phyloP scores from a whole-genome alignment of 306 rosid genomes.

The Crataegus laevigata region DNA sequence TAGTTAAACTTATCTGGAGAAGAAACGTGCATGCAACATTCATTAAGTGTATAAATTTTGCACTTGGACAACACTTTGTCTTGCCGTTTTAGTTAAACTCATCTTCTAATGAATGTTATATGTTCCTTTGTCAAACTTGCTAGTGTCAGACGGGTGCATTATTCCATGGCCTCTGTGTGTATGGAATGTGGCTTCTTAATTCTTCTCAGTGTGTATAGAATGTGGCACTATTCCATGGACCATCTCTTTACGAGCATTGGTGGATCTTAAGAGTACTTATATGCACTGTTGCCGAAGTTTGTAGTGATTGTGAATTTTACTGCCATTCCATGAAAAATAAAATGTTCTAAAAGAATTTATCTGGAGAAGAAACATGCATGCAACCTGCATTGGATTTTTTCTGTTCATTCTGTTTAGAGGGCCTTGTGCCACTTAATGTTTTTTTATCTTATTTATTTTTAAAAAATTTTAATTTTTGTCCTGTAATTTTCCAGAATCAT shows the following conservation, averaged over 20 bases:
- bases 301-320: not conserved
- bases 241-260: not conserved
- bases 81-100: not conserved
- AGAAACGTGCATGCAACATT: no score
- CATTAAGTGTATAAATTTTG: not conserved
- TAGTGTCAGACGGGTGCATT: not conserved
- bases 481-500: slow-evolving; percentile 42
- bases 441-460: not conserved
- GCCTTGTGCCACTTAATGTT: not conserved
- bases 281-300: not conserved
- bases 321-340: not conserved
- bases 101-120: not conserved
- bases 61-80: not conserved
- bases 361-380: not conserved
- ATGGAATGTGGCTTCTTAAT: not conserved
- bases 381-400: not conserved
- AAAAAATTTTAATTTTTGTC: not conserved
- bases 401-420: not conserved
- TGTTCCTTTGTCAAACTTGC: not conserved
- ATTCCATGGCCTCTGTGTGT: not conserved
- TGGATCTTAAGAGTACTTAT: not conserved
- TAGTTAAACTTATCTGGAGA: not conserved
- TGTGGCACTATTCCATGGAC: not conserved
- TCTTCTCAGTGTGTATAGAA: not conserved
- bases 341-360: not conserved